Evolutionary conservation across 768 basidiomycete genomes (phyloP).

Genomic region (Psilocybe cubensis): DNA sequence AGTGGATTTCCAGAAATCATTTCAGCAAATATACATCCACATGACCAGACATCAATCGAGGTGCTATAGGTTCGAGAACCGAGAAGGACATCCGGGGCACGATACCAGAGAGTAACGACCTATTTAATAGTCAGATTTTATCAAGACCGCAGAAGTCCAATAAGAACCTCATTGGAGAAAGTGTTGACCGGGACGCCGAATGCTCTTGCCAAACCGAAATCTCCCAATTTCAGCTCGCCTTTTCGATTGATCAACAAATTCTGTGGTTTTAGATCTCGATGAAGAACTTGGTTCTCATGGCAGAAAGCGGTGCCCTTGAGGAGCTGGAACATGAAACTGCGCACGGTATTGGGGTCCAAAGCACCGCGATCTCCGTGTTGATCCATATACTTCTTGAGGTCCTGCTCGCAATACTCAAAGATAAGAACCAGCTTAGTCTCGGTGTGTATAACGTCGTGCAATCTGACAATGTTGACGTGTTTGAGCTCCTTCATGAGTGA

Average conservation of each 20-base stretch:
- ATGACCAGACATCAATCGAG: constrained; percentile 98
- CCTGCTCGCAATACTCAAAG: constrained; percentile 98
- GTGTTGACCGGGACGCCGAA: constrained; percentile 99
- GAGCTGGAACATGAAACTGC: constrained; percentile 98
- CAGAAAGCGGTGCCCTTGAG: constrained; percentile 98
- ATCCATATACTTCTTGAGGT: constrained; percentile 99
- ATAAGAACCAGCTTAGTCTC: constrained; percentile 98
- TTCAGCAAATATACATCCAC: constrained; percentile 98
- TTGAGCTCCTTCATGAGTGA: constrained; percentile 99
- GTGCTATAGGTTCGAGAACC: constrained; percentile 98
- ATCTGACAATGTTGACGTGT: constrained; percentile 97
- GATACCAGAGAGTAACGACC: constrained; percentile 99
- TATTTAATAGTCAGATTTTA: constrained; percentile 27
- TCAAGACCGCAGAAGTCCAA: background rate
- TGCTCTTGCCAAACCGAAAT: constrained; percentile 96
- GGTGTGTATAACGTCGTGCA: constrained; percentile 98
- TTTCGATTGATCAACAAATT: constrained; percentile 97
- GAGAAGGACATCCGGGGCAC: constrained; percentile 96
- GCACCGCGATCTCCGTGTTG: constrained; percentile 95
- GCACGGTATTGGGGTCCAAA: constrained; percentile 86
- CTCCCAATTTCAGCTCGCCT: constrained; percentile 95
- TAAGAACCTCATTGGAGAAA: constrained; percentile 89
- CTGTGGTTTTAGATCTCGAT: constrained; percentile 98
- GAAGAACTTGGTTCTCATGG: constrained; percentile 97
- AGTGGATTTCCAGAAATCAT: constrained; percentile 98